Base-by-base conservation (phyloP, 306 rosid species). In the Elaeagnus macrophylla region DNA sequence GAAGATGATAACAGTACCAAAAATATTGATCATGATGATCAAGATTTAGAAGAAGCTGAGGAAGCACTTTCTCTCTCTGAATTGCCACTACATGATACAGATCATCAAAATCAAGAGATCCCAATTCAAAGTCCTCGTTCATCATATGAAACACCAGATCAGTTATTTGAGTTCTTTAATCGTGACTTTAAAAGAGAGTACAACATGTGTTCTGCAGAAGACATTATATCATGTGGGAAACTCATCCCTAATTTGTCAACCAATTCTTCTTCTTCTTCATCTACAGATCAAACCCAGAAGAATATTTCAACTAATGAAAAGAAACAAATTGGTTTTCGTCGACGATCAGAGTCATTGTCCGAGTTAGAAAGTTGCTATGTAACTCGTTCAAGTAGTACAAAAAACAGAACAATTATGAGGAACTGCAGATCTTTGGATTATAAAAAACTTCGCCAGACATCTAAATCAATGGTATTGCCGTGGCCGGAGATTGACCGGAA, bases 41-140 rank as follows among this genome's bases (percentile, higher is more conserved):
- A 45, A 15, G 9, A 15, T n/a, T 36, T 39, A 9, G 67, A 51
- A 6, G 72, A 62, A 12, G 39, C 44, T 1, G 76, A 70, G 6
- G 85, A 84, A 15, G 77, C 88, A 1, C 83, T 81, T 43, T 81
- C 94, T 1, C 74, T 84, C 1, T 76, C 75, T 37, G 89, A 84
- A 51, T 69, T 84, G 57, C 84, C 89, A 5, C 57, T 84, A 0
- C 50, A 50, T 39, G 16, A 14, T 49, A 65, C 19, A 15, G 42
- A 43, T 15, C 37, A 48, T 41, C 61, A 40, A 52, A 15, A 48
- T 0, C 53, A 75, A 57, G 77, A 70, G 59, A 19, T 14, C 56
- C 45, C 43, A 39, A 43, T 6, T 37, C 37, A 36, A 41, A 54
- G 51, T 16, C 72, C 62, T 0, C 65, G 53, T 6, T 72, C 83